These are phyloP conservation scores for Solanum virginianum DNA, from an alignment of 257 asterid species.

Conservation along the genomic window DNA sequence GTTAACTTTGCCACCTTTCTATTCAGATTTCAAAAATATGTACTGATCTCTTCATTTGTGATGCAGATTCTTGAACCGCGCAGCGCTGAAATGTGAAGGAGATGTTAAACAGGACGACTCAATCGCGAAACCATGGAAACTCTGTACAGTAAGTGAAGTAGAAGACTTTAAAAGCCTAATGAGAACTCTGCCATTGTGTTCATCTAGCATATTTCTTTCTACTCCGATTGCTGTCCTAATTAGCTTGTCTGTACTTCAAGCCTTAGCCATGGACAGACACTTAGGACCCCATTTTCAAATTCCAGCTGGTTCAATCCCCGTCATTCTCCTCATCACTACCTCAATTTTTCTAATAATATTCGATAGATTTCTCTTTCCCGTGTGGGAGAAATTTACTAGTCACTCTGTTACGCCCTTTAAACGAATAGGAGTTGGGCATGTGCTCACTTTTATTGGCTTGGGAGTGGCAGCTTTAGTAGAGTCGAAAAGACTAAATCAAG, in stretches of 20 bases:
- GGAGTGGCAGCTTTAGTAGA: constrained; percentile 47
- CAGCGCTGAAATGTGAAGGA: constrained; percentile 9
- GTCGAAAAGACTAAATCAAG: constrained; percentile 23
- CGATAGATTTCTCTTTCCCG: neutral
- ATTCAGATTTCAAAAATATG: neutral
- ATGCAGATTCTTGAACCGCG: constrained; percentile 6
- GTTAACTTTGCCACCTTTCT: no score
- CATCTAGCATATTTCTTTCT: constrained; percentile 1
- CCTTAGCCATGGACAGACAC: constrained; percentile 14
- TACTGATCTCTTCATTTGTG: neutral
- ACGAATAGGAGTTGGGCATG: constrained; percentile 10
- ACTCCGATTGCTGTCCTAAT: neutral
- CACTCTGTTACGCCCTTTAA: constrained; percentile 3
- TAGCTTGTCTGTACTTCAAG: constrained; percentile 6
- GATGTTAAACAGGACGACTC: neutral
- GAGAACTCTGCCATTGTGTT: constrained; percentile 9
- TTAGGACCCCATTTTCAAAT: constrained; percentile 9
- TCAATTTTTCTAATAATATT: neutral
- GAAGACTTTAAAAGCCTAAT: constrained; percentile 8
- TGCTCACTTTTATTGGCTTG: constrained; percentile 20
- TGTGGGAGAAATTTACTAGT: neutral
- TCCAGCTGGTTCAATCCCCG: constrained; percentile 5
- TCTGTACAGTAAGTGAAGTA: constrained; percentile 9
- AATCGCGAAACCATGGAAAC: constrained; percentile 1
- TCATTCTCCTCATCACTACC: neutral